Base-by-base conservation (phyloP, 352 stramenopile species). In the Blastocystis sp. region DNA sequence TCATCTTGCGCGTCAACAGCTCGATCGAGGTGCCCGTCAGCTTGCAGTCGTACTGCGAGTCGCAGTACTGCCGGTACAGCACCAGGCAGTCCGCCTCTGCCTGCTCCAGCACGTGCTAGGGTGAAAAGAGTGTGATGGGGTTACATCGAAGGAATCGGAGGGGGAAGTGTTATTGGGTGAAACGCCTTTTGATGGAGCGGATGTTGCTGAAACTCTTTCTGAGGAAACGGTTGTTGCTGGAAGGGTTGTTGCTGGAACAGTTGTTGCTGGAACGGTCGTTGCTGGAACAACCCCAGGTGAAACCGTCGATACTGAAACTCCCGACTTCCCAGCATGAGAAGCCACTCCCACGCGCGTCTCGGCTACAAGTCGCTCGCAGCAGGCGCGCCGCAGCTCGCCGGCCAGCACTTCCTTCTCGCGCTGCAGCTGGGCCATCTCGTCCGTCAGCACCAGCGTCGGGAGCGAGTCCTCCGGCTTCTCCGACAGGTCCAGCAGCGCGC, bases 401-500 rank as follows among this genome's bases (percentile, higher is more conserved):
- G 74, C 74, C 40, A 84, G 66, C 11, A 84, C 45, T 70, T 84
- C 74, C 60, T 69, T 68, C 45, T 84, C 74, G 6, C 42, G 21
- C 24, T 66, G n/a, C 19, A 66, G n/a, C 17, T 38, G 54, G 1
- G 68, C 14, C 42, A 63, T 66, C 43, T 84, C 74, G 2, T 69
- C 48, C 17, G 17, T 48, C 11, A 69, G 24, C 57, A 17, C 52
- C 74, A 84, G 19, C 60, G 65, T 14, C 42, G 65, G 6, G 34
- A 54, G 38, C 24, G 3, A 19, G 38, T n/a, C 48, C 48, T 14
- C 28, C 24, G 66, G 61, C 45, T 21, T 19, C 28, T 69, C 66
- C 54, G 1, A 19, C 57, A n/a, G 43, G 10, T 38, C 65, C 0
- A 1, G 40, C 19, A 59, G 45, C 57, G n/a, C 52, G 9, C 11